Percentiles rank a stretch among this genome's conserved stretches.
These are phyloP conservation scores for Leishmania turanica DNA, from an alignment of 208 protist genomes.

Conservation along the genomic window DNA sequence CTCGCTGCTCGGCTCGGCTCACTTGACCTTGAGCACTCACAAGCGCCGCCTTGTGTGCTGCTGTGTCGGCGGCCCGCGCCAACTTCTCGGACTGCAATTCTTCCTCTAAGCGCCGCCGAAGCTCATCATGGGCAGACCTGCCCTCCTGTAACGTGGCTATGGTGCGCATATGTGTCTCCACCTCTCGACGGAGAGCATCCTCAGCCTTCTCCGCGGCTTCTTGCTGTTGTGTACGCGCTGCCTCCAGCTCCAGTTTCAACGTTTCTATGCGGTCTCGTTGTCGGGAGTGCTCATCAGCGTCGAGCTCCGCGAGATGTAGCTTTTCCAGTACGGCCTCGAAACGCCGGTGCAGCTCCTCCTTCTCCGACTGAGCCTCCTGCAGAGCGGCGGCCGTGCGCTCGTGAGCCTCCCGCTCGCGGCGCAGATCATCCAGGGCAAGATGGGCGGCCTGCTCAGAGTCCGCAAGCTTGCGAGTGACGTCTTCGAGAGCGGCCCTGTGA, in stretches of 20 bases:
- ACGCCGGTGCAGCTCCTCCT: conserved; percentile 2
- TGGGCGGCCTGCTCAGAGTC: neutral
- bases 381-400: neutral
- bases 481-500: neutral
- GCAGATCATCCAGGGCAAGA: neutral
- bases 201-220: neutral
- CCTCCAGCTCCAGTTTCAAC: conserved; percentile 7
- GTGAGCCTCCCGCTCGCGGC: neutral
- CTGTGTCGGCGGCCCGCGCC: neutral
- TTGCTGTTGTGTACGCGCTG: neutral
- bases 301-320: neutral
- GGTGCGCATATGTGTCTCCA: neutral
- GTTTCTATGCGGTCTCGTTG: neutral
- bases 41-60: neutral
- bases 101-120: neutral
- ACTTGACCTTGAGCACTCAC: neutral
- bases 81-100: conserved; percentile 6
- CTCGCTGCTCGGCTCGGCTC: neutral
- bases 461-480: neutral
- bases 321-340: neutral
- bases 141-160: neutral
- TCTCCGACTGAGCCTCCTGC: neutral
- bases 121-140: neutral
- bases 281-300: neutral
- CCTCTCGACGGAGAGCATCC: neutral